A percentile compares a stretch with the other conserved stretches of the same genome.
Conservation (phyloP, 2,329 filamentous ascomycete genomes). For the Harringtonia lauricola region DNA sequence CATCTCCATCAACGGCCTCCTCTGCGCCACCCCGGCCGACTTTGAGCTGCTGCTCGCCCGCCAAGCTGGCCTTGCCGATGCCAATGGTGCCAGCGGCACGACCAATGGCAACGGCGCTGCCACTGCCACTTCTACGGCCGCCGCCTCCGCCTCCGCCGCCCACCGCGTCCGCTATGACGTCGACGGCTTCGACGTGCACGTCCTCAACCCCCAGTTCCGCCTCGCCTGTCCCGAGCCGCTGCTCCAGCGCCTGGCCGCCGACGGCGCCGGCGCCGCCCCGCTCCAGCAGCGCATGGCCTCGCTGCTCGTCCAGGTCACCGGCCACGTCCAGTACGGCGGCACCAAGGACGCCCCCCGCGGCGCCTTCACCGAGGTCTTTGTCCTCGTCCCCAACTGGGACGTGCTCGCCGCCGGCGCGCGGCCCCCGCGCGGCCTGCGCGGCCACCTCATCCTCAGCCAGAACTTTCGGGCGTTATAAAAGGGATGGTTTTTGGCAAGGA, state of each 20-base stretch:
- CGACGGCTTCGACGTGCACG: conserved; percentile 65
- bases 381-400: conserved; percentile 69
- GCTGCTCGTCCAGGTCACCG: conserved; percentile 63
- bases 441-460: conserved; percentile 61
- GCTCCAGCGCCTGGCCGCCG: conserved; percentile 10
- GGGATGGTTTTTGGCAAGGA: background rate
- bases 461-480: conserved; percentile 50
- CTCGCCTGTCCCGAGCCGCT: conserved; percentile 41
- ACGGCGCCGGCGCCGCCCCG: conserved; percentile 17
- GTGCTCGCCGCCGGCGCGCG: conserved; percentile 33
- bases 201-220: conserved; percentile 58
- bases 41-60: conserved; percentile 59
- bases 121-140: conserved; percentile 1
- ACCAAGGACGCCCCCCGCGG: conserved; percentile 50
- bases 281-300: conserved; percentile 51
- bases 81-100: conserved; percentile 1
- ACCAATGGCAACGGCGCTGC: conserved; percentile 4
- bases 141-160: conserved; percentile 1
- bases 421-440: conserved; percentile 39
- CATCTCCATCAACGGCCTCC: conserved; percentile 72
- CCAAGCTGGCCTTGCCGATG: conserved; percentile 33
- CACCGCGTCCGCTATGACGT: conserved; percentile 56
- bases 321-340: conserved; percentile 58
- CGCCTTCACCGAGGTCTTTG: conserved; percentile 69
- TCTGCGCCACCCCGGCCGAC: conserved; percentile 48